phyloP scores from a whole-genome alignment of 1,139 yeast species.

The Diutina rugosa region DNA sequence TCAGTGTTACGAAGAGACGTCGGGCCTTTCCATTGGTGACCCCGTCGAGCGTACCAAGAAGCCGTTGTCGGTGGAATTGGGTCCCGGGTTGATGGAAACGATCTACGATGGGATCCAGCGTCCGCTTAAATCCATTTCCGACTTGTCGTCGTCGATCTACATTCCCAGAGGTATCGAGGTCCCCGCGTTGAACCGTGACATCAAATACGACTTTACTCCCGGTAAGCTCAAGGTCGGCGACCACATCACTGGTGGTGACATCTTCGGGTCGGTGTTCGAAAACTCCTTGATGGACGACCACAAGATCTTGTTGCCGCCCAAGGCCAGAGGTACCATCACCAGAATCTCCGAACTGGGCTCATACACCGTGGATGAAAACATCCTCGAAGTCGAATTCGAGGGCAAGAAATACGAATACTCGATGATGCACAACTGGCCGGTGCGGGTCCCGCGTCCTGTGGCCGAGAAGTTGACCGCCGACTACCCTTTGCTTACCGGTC shows the following conservation, averaged over 20 bases:
- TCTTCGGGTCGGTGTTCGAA: constrained; percentile 87
- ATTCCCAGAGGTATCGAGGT: constrained; percentile 98
- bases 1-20: constrained; percentile 98
- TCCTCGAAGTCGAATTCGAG: constrained; percentile 88
- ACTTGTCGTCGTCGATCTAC: constrained; percentile 77
- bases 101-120: constrained; percentile 99
- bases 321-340: constrained; percentile 95
- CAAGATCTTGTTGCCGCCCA: constrained; percentile 90
- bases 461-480: constrained; percentile 88
- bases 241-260: constrained; percentile 97
- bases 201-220: constrained; percentile 80
- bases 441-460: constrained; percentile 97
- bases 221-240: constrained; percentile 69
- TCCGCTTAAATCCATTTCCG: constrained; percentile 87
- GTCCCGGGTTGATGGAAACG: constrained; percentile 98
- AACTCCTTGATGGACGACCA: constrained; percentile 87
- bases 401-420: constrained; percentile 73
- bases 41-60: constrained; percentile 97
- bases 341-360: constrained; percentile 83
- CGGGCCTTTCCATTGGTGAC: constrained; percentile 98
- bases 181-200: constrained; percentile 77
- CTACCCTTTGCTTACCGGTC: constrained; percentile 93
- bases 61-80: constrained; percentile 94
- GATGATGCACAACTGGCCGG: constrained; percentile 99
- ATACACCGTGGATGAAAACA: constrained; percentile 78